Base-by-base conservation (phyloP, 495 filamentous ascomycete species). In the Podospora pseudocomata region DNA sequence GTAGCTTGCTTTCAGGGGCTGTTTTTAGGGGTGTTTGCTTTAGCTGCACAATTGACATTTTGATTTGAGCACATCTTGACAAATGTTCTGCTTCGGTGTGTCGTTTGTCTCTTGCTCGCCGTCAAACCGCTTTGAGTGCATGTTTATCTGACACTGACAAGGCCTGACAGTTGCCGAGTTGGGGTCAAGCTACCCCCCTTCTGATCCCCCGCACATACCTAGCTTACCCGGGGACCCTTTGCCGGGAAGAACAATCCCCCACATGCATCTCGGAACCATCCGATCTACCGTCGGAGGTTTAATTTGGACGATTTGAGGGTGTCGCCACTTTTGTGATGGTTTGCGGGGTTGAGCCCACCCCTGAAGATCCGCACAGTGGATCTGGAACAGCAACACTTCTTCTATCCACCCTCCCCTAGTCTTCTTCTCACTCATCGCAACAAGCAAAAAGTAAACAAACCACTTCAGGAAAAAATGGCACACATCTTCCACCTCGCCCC, bases 401-500 rank as follows among this genome's bases (percentile, higher is more conserved):
- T 49, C 2, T 49, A 49, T 49, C 39, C 39, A 49, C 39, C 39
- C 39, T 13, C 15, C 39, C 39, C 39, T 11, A 49, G 2, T 13
- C 39, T 49, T 13, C 39, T 49, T 49, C 39, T 11, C 39, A 49
- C 39, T 49, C 39, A 49, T 49, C 39, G 13, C 39, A 11, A 49
- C 39, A 49, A 11, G 39, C 34, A 49, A 49, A 3, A 49, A 11
- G 9, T 4, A 13, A 58, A 58, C 0, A 9, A 58, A 20, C 63
- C 23, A 23, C 23, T 23, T 23, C 23, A 23, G 23, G 32, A 28
- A 5, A 3, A 58, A 55, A 84, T 83, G 82, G 81, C 80, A 27
- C 81, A 83, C 72, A 73, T 83, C 34, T 80, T 79, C 71, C 76
- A 78, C 57, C 72, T 84, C 49, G 77, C 75, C 18, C 73, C 79